These are phyloP conservation scores for Prunus mongolica DNA, from an alignment of 306 rosid genomes.

Conservation along the genomic window DNA sequence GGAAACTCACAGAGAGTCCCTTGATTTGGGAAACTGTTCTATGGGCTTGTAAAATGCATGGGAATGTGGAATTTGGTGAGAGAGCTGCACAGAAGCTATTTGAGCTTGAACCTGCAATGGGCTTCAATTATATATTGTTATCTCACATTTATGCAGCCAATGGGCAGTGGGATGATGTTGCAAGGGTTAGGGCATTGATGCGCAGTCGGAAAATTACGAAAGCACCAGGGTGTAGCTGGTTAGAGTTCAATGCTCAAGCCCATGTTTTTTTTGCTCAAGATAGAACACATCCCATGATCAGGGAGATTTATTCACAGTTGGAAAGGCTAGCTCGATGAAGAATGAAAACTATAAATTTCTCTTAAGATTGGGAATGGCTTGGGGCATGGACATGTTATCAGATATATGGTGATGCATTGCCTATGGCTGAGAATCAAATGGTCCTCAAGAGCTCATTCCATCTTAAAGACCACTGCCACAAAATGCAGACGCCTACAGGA, in stretches of 20 bases:
- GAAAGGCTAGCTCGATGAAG: constrained; percentile 17
- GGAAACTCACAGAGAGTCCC: constrained; percentile 25
- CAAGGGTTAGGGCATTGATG: constrained; percentile 27
- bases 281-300: constrained; percentile 26
- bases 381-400: too few species aligned
- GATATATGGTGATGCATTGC: too few species aligned
- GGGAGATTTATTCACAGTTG: constrained; percentile 21
- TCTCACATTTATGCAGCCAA: constrained; percentile 27
- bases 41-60: constrained; percentile 30
- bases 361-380: background rate
- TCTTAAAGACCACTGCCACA: too few species aligned
- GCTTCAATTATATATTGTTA: constrained; percentile 26
- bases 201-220: constrained; percentile 21
- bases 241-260: constrained; percentile 23
- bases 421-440: too few species aligned
- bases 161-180: constrained; percentile 31
- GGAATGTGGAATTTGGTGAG: constrained; percentile 25
- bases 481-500: too few species aligned
- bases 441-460: too few species aligned
- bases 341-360: background rate
- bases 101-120: constrained; percentile 29
- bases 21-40: constrained; percentile 33
- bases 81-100: constrained; percentile 31
- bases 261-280: constrained; percentile 30
- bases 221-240: constrained; percentile 39